phyloP scores from a whole-genome alignment of 1,284 basidiomycete genomes.

The Trametes polyzona region DNA sequence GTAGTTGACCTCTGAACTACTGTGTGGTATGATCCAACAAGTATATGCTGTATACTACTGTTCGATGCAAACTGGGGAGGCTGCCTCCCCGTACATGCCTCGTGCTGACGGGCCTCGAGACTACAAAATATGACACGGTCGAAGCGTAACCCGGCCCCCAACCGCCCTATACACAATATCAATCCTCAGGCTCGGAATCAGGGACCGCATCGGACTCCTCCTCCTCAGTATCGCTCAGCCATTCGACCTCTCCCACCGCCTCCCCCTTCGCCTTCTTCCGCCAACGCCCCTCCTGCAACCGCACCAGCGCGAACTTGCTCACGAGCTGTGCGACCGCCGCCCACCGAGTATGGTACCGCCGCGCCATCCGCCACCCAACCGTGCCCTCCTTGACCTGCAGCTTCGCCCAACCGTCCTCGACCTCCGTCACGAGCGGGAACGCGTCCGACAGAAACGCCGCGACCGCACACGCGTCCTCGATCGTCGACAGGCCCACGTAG shows the following conservation, averaged over 20 bases:
- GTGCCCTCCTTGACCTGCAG: not conserved
- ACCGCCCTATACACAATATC: too few relatives aligned
- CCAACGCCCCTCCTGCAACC: not conserved
- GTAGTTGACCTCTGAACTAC: too few relatives aligned
- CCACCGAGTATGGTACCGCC: not conserved
- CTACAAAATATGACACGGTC: too few relatives aligned
- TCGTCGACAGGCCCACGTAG: slow-evolving; percentile 1
- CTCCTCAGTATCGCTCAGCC: not conserved
- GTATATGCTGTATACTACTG: too few relatives aligned
- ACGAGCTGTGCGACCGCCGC: not conserved
- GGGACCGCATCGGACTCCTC: not conserved
- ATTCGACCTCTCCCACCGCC: not conserved
- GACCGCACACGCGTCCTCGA: not conserved
- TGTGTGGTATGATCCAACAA: too few relatives aligned
- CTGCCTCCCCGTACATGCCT: too few relatives aligned
- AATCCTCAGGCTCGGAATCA: too few relatives aligned
- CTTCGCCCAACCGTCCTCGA: not conserved
- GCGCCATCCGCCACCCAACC: not conserved
- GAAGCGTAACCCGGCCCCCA: too few relatives aligned
- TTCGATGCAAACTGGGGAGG: too few relatives aligned
- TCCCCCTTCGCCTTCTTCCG: not conserved
- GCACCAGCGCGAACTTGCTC: not conserved
- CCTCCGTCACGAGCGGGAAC: not conserved
- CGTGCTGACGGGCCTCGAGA: too few relatives aligned
- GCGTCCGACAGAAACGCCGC: slow-evolving; percentile 8